Base-by-base conservation (phyloP, 768 basidiomycete genomes). In the Lentinula guzmanii region DNA sequence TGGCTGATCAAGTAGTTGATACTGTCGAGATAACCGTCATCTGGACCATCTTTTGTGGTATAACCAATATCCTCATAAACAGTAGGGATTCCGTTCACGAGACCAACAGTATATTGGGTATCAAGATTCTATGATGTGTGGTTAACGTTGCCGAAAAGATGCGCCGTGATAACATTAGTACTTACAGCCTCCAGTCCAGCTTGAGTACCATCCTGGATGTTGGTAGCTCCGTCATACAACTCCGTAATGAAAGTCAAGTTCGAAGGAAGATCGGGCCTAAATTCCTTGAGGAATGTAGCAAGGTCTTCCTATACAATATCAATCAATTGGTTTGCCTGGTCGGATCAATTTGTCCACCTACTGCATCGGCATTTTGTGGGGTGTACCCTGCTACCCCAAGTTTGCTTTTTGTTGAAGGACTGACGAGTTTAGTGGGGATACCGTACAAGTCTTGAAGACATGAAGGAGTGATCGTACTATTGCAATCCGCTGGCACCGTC, bases 121-220 rank as follows among this genome's bases (percentile, higher is more conserved):
- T 77, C 74, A 46, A 70, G 64, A 59, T 69, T 68, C 62, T 66
- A 15, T 9, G 1, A 28, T n/a, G 41, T 2, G 43, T 11, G 55
- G 45, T 45, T 9, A 45, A 16, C 10, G 0, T 50, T n/a, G 13
- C 21, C 5, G 10, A 53, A 24, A 48, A 24, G 15, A 21, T 31
- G n/a, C 21, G 43, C 16, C 28, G 28, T 28, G 28, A 42, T 10
- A 28, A 18, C n/a, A 39, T 34, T 33, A 34, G 33, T 41, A 67
- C 70, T 56, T 51, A 74, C 71, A 35, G 76, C 76, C 64, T 77
- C 76, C 18, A 70, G 63, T 10, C 76, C 75, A 1, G 74, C 75
- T 15, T 70, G 16, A 8, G 39, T 28, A 4, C 65, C 58, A 5
- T 61, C 48, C 62, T 77, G 76, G 1, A 70, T 57, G 62, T 77